These are phyloP conservation scores for Lachancea quebecensis DNA, from an alignment of 805 yeast genomes.

Conservation along the genomic window DNA sequence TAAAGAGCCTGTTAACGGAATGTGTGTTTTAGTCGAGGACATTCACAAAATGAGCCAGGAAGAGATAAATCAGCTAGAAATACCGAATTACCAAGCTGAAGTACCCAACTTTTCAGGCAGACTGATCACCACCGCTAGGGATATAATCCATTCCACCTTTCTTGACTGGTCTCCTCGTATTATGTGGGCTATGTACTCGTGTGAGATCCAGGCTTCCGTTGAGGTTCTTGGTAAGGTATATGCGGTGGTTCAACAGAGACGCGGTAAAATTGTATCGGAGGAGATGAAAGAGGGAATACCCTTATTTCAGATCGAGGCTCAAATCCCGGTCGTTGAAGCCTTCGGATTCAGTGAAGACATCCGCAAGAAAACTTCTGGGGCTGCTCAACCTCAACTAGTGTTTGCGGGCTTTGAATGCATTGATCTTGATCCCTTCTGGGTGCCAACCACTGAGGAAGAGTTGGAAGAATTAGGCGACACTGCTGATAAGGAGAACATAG, in stretches of 20 bases:
- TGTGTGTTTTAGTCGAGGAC: conserved; percentile 46
- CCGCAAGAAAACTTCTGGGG: conserved; percentile 88
- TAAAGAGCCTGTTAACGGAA: conserved; percentile 81
- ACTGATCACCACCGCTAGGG: conserved; percentile 64
- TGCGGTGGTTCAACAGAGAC: conserved; percentile 83
- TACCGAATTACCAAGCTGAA: conserved; percentile 21
- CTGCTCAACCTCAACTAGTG: conserved; percentile 92
- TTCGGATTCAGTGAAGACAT: conserved; percentile 96
- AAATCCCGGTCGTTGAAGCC: conserved; percentile 89
- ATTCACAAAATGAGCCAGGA: conserved; percentile 29
- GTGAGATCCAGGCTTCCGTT: conserved; percentile 92
- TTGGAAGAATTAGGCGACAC: conserved; percentile 86
- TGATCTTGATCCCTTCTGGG: conserved; percentile 97
- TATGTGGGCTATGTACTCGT: conserved; percentile 85
- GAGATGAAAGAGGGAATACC: conserved; percentile 99
- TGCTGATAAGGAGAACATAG: conserved; percentile 89
- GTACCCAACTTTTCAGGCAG: conserved; percentile 58
- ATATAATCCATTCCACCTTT: conserved; percentile 62
- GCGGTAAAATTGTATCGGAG: conserved; percentile 79
- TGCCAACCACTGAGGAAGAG: conserved; percentile 95
- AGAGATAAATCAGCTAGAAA: conserved; percentile 21
- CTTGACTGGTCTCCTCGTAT: conserved; percentile 82
- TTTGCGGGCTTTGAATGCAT: conserved; percentile 82
- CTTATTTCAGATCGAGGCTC: conserved; percentile 78
- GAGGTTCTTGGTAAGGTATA: conserved; percentile 95